Conservation (phyloP, 257 asterid species). For the Solanum gandarillasii region DNA sequence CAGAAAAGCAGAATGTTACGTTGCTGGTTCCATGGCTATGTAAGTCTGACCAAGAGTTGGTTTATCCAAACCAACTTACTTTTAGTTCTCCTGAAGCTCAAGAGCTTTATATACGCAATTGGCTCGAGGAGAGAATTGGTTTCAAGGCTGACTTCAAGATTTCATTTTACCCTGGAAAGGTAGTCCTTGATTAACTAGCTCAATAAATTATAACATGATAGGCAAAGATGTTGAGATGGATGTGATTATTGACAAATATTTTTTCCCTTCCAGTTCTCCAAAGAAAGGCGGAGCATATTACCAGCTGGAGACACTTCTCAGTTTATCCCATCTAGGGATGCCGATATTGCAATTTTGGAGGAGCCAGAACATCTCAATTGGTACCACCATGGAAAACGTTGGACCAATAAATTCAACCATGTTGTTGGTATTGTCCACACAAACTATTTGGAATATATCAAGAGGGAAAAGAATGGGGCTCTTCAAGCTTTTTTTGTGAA, state of each 20-base stretch:
- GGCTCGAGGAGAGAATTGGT: conserved; percentile 98
- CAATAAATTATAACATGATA: background rate
- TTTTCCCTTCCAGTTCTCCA: conserved; percentile 45
- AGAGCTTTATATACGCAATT: conserved; percentile 70
- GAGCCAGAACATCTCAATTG: conserved; percentile 98
- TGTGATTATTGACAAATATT: background rate
- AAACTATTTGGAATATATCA: conserved; percentile 95
- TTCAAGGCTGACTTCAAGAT: conserved; percentile 84
- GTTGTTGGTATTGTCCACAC: conserved; percentile 97
- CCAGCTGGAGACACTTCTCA: conserved; percentile 96
- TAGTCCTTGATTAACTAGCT: conserved; percentile 5
- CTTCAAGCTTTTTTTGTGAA: conserved; percentile 89
- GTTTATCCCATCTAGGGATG: conserved; percentile 82
- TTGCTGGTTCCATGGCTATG: conserved; percentile 99
- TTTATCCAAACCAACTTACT: conserved; percentile 77
- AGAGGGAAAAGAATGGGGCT: conserved; percentile 96
- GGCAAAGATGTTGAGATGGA: background rate
- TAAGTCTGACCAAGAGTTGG: conserved; percentile 88
- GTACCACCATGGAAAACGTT: conserved; percentile 99
- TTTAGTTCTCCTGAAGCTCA: conserved; percentile 94
- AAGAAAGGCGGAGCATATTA: conserved; percentile 81
- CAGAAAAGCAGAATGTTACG: conserved; percentile 78
- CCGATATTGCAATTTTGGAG: conserved; percentile 96
- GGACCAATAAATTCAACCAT: conserved; percentile 98
- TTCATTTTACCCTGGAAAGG: conserved; percentile 98